Evolutionary conservation across 169 alveolate species (phyloP), one percentile per base, ranked within the genome.

Genomic region (Eimeria sp.): DNA sequence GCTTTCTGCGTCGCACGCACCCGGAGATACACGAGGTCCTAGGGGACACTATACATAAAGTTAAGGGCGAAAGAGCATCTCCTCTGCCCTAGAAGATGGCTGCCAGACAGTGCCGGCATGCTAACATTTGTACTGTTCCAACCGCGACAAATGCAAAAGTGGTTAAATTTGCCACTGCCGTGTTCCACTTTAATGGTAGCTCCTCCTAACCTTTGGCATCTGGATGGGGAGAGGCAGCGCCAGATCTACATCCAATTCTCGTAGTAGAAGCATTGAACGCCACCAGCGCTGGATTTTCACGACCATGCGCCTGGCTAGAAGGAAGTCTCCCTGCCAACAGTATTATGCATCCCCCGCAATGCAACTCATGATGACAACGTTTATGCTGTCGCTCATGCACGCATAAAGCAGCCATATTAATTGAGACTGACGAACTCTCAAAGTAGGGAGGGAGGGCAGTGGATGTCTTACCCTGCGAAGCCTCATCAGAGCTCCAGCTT

Each of bases 241-340:
- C 72, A 89, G 87, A 1, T 70, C 67, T 30, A 89, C 57, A 22
- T 45, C 86, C 67, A 89, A 18, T 27, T 70, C 95, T 51, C 95
- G 47, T 34, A 70, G 67, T 72, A 89, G 34, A 30, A 65, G 95
- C 67, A 89, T 65, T 3, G 96, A 51, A 25, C 97, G 61, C 98
- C 98, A 97, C 98, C 98, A 97, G 34, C 98, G 92, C 92, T 97
- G 98, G 40, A 97, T 95, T 58, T 57, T 92, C 25, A 93, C 90
- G 40, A 98, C 97, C 45, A 97, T 96, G 57, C 63, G 51, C 47
- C 92, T 97, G 93, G 95, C 95, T 43, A 89, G 72, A 40, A 96
- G 92, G 58, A 94, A 97, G 72, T 63, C 89, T 18, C 73, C 73
- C 95, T 91, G 63, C 34, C 3, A 84, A 6, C 49, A 70, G 9